Conservation (phyloP, 2,329 filamentous ascomycete species). For the Nakataea oryzae region DNA sequence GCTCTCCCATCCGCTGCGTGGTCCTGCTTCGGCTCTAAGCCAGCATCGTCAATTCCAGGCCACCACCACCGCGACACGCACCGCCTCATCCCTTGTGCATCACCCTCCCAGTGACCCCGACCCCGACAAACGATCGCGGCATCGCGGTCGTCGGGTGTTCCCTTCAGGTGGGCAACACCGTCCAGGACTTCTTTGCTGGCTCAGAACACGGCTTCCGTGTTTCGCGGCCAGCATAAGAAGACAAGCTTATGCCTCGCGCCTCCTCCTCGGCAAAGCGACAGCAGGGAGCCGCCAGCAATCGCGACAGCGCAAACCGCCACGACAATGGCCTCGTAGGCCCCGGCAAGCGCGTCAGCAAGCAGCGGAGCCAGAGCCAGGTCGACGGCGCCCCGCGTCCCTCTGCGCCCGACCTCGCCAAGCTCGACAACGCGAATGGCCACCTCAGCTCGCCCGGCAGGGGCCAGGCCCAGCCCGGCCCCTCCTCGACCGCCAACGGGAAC, state of each 20-base stretch:
- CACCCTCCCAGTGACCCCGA: neutral
- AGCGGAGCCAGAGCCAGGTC: conserved; percentile 35
- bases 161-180: neutral
- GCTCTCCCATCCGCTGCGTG: neutral
- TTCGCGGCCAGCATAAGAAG: conserved; percentile 30
- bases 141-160: neutral
- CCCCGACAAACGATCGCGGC: neutral
- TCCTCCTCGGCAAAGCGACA: conserved; percentile 51
- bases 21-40: conserved; percentile 1
- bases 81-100: neutral
- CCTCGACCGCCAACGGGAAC: conserved; percentile 24
- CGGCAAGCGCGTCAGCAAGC: conserved; percentile 47
- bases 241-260: conserved; percentile 47
- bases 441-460: neutral
- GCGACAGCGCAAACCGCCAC: conserved; percentile 60
- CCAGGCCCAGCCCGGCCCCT: conserved; percentile 13
- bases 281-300: conserved; percentile 44
- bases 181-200: conserved; percentile 20
- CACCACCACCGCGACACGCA: neutral
- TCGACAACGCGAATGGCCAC: neutral
- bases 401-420: neutral
- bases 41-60: neutral
- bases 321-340: conserved; percentile 81
- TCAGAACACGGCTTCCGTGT: conserved; percentile 22
- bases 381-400: conserved; percentile 18